Evolutionary conservation across 1,284 basidiomycete species (phyloP).

Genomic region (Mrakiaceae sp.): DNA sequence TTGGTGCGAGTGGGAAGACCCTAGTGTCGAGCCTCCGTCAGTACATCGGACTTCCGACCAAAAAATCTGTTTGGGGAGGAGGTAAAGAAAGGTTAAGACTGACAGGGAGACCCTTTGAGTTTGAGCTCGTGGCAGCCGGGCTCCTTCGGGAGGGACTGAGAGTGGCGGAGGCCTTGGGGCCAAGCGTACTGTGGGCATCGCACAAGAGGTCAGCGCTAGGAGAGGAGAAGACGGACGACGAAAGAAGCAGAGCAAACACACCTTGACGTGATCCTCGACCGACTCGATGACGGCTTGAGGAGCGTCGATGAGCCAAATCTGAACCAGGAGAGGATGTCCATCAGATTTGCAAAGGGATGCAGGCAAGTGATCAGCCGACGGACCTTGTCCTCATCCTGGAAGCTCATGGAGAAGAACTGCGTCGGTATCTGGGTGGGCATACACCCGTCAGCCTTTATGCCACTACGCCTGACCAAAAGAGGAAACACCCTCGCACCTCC

Average conservation of each 20-base stretch:
- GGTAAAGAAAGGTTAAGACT: neutral
- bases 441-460: neutral
- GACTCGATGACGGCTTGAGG: conserved; percentile 14
- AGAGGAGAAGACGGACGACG: neutral
- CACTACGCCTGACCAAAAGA: too few species aligned
- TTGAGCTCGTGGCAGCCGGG: conserved; percentile 14
- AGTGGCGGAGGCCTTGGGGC: conserved; percentile 10
- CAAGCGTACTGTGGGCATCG: conserved; percentile 5
- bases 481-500: neutral
- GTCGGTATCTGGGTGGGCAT: conserved; percentile 5
- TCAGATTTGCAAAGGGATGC: too few species aligned
- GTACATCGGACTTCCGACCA: too few species aligned
- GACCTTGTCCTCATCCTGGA: conserved; percentile 11
- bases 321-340: too few species aligned
- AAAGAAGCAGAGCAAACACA: neutral
- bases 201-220: neutral
- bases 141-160: conserved; percentile 4
- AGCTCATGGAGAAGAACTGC: conserved; percentile 10
- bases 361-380: too few species aligned
- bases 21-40: neutral
- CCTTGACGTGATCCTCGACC: conserved; percentile 15
- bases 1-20: neutral
- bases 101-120: conserved; percentile 13
- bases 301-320: conserved; percentile 16
- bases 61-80: too few species aligned